Evolutionary conservation across 192 early-diverging fungal genomes (phyloP), one percentile per base, ranked within the genome.

Genomic region (Backusella tarrabulga): DNA sequence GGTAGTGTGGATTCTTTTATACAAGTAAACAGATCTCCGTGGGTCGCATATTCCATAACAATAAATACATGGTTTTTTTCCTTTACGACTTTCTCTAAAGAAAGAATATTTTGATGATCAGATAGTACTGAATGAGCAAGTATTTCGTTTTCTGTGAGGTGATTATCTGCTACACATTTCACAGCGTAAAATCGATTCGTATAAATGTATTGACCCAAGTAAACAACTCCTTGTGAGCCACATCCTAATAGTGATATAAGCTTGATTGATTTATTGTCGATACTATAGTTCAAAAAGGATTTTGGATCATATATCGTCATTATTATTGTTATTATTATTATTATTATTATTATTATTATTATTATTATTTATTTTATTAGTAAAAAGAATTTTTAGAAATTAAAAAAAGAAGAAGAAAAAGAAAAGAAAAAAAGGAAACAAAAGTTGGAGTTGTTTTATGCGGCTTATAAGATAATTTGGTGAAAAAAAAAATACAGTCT

Each of bases 21-120:
- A 46, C 90, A 90, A 50, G 96, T 93, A 83, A 99, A 99, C 42
- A 99, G 85, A 86, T 99, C 97, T 44, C 97, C 96, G 42, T 95
- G 96, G 6, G 87, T 85, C 7, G 94, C 95, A 76, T 88, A 90
- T 84, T 94, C 93, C 76, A 94, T 87, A 26, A 92, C 86, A 71
- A 94, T 84, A 72, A 92, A 88, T 44, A 91, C 78, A 74, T 83
- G 85, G 63, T 88, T 89, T 41, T 84, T 73, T 15, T 90, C 88
- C 40, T 90, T 90, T 69, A 94, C 83, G 42, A 90, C 82, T 60
- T 85, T 87, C 80, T 91, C 88, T 70, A 95, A 78, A n/a, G 86
- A 89, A 34, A 90, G 87, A 40, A 95, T 90, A 76, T 91, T 90
- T 32, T 86, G 88, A 76, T 93, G 92, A 9, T 85, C 85, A 23